Percentiles rank a stretch among this genome's conserved stretches.
Conservation (phyloP, 2,329 filamentous ascomycete genomes). For the Corinectria fuckeliana region DNA sequence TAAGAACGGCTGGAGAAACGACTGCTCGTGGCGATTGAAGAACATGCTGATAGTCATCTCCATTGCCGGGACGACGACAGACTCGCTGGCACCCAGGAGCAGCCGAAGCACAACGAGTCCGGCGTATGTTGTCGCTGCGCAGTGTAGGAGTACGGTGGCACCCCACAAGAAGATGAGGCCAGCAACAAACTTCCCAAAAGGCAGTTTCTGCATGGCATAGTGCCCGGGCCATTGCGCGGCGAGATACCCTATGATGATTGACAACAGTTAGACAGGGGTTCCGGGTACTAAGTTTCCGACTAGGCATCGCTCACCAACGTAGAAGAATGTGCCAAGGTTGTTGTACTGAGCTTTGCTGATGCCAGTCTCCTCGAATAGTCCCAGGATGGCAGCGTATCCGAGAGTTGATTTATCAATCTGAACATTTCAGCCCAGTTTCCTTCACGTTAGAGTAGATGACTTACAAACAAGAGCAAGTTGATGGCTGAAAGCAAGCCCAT, state of each 20-base stretch:
- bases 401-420: slow-evolving; percentile 50
- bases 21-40: slow-evolving; percentile 44
- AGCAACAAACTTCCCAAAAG: slow-evolving; percentile 46
- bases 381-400: slow-evolving; percentile 49
- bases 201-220: slow-evolving; percentile 48
- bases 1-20: slow-evolving; percentile 42
- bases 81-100: slow-evolving; percentile 44
- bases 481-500: slow-evolving; percentile 43
- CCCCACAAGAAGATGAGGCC: slow-evolving; percentile 44
- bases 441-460: slow-evolving; percentile 1
- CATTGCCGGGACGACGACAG: slow-evolving; percentile 47
- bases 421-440: neutral
- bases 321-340: slow-evolving; percentile 50
- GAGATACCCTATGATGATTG: slow-evolving; percentile 40
- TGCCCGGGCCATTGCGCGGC: slow-evolving; percentile 47
- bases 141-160: slow-evolving; percentile 46
- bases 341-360: slow-evolving; percentile 47
- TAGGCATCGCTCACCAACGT: slow-evolving; percentile 42
- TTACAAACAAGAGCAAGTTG: slow-evolving; percentile 47
- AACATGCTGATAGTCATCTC: slow-evolving; percentile 50
- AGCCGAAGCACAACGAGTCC: slow-evolving; percentile 47
- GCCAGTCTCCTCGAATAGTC: slow-evolving; percentile 49
- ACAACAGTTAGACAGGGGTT: neutral
- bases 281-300: neutral
- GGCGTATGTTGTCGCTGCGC: slow-evolving; percentile 43